Conservation (phyloP, 2,329 filamentous ascomycete genomes). For the Fusarium longipes region DNA sequence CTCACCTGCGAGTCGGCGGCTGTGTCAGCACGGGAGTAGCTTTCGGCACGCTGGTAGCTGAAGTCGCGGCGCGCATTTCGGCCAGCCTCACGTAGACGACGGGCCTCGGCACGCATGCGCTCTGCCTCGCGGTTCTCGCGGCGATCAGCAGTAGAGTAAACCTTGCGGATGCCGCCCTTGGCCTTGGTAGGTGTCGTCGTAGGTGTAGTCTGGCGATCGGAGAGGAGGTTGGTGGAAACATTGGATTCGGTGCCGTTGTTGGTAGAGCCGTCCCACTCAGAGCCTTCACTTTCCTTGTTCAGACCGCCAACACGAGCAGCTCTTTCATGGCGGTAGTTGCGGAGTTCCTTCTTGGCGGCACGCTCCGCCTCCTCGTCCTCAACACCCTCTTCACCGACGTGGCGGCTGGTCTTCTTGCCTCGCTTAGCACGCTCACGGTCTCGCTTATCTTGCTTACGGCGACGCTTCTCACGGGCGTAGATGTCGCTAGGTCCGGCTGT, state of each 20-base stretch:
- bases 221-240: slow-evolving; percentile 71
- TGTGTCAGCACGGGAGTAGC: slow-evolving; percentile 39
- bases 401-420: slow-evolving; percentile 59
- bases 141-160: slow-evolving; percentile 70
- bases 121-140: slow-evolving; percentile 64
- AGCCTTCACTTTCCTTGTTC: slow-evolving; percentile 84
- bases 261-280: slow-evolving; percentile 79
- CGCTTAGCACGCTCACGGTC: slow-evolving; percentile 54
- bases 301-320: slow-evolving; percentile 88
- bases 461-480: slow-evolving; percentile 65
- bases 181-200: slow-evolving; percentile 61
- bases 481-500: slow-evolving; percentile 69
- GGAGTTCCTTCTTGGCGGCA: slow-evolving; percentile 74
- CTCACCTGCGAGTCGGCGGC: slow-evolving; percentile 42
- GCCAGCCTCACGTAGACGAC: slow-evolving; percentile 65
- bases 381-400: slow-evolving; percentile 68
- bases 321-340: slow-evolving; percentile 87
- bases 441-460: slow-evolving; percentile 63
- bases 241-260: slow-evolving; percentile 72
- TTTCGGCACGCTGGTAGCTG: slow-evolving; percentile 60
- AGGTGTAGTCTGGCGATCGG: slow-evolving; percentile 67
- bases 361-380: slow-evolving; percentile 74
- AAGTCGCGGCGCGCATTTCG: slow-evolving; percentile 62
- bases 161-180: slow-evolving; percentile 66
- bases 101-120: slow-evolving; percentile 66